These are phyloP conservation scores for Funneliformis geosporum DNA, from an alignment of 192 early-diverging fungal genomes.

Conservation along the genomic window DNA sequence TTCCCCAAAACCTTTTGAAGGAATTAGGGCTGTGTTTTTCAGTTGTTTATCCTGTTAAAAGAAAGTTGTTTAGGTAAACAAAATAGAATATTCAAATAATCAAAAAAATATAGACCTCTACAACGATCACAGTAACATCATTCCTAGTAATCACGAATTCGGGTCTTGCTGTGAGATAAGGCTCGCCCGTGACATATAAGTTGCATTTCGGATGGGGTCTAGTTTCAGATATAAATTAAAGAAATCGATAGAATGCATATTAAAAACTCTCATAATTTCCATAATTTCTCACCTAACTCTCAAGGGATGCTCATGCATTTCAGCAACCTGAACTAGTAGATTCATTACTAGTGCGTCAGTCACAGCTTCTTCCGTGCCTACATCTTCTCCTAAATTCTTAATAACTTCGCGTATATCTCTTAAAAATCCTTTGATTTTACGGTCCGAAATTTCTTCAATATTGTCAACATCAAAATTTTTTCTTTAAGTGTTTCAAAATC, in stretches of 20 bases:
- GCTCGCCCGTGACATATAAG: background rate
- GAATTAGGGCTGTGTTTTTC: background rate
- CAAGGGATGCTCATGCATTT: too few relatives aligned
- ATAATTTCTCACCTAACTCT: too few relatives aligned
- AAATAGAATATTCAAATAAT: slow-evolving; percentile 17
- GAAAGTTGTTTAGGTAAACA: slow-evolving; percentile 5
- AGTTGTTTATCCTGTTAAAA: slow-evolving; percentile 23
- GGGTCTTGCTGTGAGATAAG: background rate
- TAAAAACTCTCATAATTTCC: background rate
- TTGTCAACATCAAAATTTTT: slow-evolving; percentile 9
- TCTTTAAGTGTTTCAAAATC: slow-evolving; percentile 3
- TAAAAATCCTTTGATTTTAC: background rate
- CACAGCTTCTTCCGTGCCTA: too few relatives aligned
- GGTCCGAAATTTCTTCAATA: background rate
- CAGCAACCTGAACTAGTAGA: too few relatives aligned
- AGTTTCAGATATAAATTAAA: background rate
- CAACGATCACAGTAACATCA: background rate
- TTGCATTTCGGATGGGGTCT: background rate
- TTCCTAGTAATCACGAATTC: background rate
- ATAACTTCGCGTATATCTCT: background rate
- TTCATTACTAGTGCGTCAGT: too few relatives aligned
- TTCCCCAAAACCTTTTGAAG: slow-evolving; percentile 9
- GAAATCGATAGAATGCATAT: background rate
- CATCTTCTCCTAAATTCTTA: background rate
- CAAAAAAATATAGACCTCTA: slow-evolving; percentile 19